Conservation (phyloP, 2,329 filamentous ascomycete species). For the Plectosphaerella sp. region DNA sequence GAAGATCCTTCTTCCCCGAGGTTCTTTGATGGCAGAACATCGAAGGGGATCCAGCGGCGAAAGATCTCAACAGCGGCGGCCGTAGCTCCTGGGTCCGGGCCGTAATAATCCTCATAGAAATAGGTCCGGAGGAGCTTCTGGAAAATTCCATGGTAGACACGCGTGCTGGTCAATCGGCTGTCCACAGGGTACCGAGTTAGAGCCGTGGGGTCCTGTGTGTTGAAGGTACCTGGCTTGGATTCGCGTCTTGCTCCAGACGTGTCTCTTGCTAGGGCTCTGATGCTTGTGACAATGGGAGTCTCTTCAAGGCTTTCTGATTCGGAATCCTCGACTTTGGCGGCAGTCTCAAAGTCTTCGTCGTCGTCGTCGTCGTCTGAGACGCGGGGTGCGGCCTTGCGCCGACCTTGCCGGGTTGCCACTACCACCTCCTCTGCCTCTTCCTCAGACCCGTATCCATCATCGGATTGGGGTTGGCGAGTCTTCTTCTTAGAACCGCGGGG, state of each 20-base stretch:
- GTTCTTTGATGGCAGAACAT: conserved; percentile 19
- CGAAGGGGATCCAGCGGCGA: conserved; percentile 24
- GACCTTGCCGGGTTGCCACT: too few relatives aligned
- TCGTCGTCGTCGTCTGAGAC: conserved; percentile 12
- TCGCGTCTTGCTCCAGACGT: conserved; percentile 2
- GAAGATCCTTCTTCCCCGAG: conserved; percentile 2
- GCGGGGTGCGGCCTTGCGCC: too few relatives aligned
- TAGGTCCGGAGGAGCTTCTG: conserved; percentile 16
- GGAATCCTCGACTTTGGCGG: too few relatives aligned
- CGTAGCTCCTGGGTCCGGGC: conserved; percentile 13
- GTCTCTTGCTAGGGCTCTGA: conserved; percentile 11
- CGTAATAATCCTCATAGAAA: conserved; percentile 18
- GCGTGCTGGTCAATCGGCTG: conserved; percentile 17
- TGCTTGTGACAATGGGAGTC: conserved; percentile 16
- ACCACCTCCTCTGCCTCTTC: conserved; percentile 12
- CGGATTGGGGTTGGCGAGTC: conserved; percentile 26
- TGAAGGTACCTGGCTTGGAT: not conserved
- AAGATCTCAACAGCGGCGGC: conserved; percentile 13
- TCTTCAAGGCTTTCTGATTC: too few relatives aligned
- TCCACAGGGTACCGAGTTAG: conserved; percentile 8
- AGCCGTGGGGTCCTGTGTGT: conserved; percentile 1
- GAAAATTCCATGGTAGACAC: conserved; percentile 31
- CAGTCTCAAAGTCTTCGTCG: conserved; percentile 22
- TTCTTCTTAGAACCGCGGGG: conserved; percentile 30
- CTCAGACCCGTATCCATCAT: conserved; percentile 29